Evolutionary conservation across 768 basidiomycete genomes (phyloP).

Genomic region (Auricularia cornea): DNA sequence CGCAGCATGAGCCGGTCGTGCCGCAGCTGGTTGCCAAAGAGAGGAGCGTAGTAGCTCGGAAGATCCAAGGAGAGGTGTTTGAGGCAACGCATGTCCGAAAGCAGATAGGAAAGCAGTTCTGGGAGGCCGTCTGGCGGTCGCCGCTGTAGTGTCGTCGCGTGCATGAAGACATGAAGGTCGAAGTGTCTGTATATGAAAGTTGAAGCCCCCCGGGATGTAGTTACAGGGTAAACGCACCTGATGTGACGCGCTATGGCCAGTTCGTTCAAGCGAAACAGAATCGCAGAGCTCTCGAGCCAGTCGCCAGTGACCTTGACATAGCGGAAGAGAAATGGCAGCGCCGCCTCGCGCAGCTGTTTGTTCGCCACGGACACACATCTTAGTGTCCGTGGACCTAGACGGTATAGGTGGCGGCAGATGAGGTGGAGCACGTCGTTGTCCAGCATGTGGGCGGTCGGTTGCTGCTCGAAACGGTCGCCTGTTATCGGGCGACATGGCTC

Average conservation of each 20-base stretch:
- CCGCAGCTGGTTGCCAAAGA: background rate
- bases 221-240: background rate
- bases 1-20: background rate
- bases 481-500: background rate
- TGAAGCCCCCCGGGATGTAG: too few relatives aligned
- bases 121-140: background rate
- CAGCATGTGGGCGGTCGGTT: background rate
- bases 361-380: background rate
- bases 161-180: background rate
- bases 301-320: background rate
- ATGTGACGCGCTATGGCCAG: background rate
- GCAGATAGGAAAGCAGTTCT: background rate
- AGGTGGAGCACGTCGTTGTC: background rate
- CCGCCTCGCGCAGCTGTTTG: background rate
- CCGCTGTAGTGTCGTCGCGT: background rate
- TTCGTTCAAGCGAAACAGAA: background rate
- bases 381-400: background rate
- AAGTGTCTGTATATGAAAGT: background rate
- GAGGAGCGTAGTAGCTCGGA: background rate
- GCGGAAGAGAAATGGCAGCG: background rate
- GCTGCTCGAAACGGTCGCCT: background rate
- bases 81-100: background rate
- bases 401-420: background rate
- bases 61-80: background rate
- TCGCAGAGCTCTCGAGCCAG: background rate